Percentiles rank a stretch among this genome's conserved stretches.
phyloP scores from a whole-genome alignment of 768 basidiomycete species.

The Tricholoma sp. region DNA sequence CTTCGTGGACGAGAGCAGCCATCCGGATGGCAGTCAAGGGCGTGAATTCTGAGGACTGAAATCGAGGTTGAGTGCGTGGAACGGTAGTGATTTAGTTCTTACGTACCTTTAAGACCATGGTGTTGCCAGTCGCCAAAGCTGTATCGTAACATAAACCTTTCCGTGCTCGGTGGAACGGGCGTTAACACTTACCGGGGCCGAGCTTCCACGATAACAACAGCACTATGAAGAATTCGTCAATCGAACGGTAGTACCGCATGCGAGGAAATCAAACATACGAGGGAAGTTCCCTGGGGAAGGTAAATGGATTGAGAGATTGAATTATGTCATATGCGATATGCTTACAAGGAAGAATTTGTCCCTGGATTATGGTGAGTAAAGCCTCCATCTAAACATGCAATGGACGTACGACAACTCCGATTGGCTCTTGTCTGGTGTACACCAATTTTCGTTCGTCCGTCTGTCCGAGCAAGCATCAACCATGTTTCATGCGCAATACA shows the following conservation, averaged over 20 bases:
- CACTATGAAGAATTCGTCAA: slow-evolving; percentile 27
- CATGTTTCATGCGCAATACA: background rate
- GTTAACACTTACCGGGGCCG: slow-evolving; percentile 51
- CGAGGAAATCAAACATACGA: slow-evolving; percentile 21
- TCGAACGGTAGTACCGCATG: background rate
- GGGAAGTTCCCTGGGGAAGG: slow-evolving; percentile 61
- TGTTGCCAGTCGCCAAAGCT: slow-evolving; percentile 79
- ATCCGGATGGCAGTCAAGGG: slow-evolving; percentile 62
- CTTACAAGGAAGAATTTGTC: slow-evolving; percentile 26
- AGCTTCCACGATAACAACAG: slow-evolving; percentile 73
- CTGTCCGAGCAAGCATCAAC: background rate
- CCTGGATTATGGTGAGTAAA: slow-evolving; percentile 25
- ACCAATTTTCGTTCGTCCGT: slow-evolving; percentile 1
- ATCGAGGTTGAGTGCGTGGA: background rate
- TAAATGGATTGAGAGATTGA: background rate
- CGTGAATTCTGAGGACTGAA: slow-evolving; percentile 70
- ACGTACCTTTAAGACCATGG: slow-evolving; percentile 57
- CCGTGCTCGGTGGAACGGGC: too few species aligned
- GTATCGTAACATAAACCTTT: slow-evolving; percentile 19
- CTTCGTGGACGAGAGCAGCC: slow-evolving; percentile 55
- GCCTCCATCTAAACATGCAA: background rate
- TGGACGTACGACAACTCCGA: slow-evolving; percentile 2
- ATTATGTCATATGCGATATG: slow-evolving; percentile 19
- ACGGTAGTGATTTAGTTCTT: background rate
- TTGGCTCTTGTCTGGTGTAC: slow-evolving; percentile 1